Percentiles rank a stretch among this genome's conserved stretches.
phyloP scores from a whole-genome alignment of 2,329 filamentous ascomycete genomes.

The Pseudohalonectria lignicola region DNA sequence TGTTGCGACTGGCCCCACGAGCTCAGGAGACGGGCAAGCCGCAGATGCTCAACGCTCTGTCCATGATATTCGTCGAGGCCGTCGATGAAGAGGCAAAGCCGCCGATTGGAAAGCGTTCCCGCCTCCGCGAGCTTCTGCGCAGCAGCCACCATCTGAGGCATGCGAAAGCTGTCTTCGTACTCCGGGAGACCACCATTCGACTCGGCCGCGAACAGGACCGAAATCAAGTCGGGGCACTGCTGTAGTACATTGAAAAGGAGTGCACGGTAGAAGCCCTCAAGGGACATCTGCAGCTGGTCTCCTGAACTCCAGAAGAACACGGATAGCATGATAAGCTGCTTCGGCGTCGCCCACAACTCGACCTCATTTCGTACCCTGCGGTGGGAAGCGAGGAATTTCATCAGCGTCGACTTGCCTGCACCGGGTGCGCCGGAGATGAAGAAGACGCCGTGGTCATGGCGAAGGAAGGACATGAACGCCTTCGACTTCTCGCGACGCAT shows the following conservation, averaged over 20 bases:
- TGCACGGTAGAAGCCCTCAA: slow-evolving; percentile 3
- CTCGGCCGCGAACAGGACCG: background rate
- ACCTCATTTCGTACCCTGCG: background rate
- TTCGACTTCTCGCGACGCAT: background rate
- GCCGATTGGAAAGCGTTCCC: background rate
- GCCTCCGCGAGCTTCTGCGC: background rate
- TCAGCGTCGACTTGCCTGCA: slow-evolving; percentile 5
- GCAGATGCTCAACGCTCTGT: background rate
- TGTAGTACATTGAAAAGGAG: slow-evolving; percentile 3
- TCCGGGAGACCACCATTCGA: background rate
- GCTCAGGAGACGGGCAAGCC: background rate
- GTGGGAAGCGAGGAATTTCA: slow-evolving; percentile 5
- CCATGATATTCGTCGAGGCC: slow-evolving; percentile 4
- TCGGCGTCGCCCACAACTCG: background rate
- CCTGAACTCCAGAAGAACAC: slow-evolving; percentile 5
- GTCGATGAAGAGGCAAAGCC: slow-evolving; percentile 5
- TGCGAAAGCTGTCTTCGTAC: background rate
- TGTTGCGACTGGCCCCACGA: background rate
- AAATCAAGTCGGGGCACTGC: slow-evolving; percentile 1
- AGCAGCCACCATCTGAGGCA: background rate
- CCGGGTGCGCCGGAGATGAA: slow-evolving; percentile 5
- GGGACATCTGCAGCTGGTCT: slow-evolving; percentile 2
- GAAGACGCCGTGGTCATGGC: background rate
- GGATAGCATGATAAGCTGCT: background rate
- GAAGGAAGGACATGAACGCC: background rate